These are phyloP conservation scores for Aspergillaceae sp. DNA, from an alignment of 2,329 filamentous ascomycete genomes.

Conservation along the genomic window DNA sequence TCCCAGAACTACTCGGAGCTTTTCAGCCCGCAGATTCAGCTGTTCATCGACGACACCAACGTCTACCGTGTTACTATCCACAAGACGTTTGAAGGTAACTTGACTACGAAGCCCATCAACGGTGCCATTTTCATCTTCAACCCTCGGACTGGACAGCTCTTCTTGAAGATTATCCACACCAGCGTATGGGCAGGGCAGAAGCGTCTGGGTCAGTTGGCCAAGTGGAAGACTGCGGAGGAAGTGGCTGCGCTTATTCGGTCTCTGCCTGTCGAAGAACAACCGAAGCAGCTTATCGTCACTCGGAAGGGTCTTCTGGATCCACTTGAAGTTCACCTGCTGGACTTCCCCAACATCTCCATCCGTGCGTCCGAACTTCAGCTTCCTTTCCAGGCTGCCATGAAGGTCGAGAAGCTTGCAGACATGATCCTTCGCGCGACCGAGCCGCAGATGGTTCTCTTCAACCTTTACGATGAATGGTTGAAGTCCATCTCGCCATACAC, in stretches of 20 bases:
- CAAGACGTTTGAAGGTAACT: conserved; percentile 97
- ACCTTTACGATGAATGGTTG: conserved; percentile 96
- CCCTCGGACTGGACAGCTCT: conserved; percentile 91
- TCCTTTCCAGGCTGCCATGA: conserved; percentile 99
- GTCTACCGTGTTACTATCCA: conserved; percentile 99
- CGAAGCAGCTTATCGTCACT: conserved; percentile 96
- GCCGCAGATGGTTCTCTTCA: conserved; percentile 99
- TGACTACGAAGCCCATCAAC: conserved; percentile 99
- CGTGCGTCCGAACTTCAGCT: conserved; percentile 92
- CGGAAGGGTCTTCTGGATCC: conserved; percentile 95
- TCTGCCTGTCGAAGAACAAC: conserved; percentile 92
- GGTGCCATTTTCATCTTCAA: conserved; percentile 99
- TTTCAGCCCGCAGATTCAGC: conserved; percentile 97
- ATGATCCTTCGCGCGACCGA: conserved; percentile 98
- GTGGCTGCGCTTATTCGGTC: conserved; percentile 94
- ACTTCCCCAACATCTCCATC: conserved; percentile 99
- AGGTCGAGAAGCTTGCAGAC: conserved; percentile 97
- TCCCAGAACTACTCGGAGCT: conserved; percentile 98
- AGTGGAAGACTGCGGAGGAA: conserved; percentile 99
- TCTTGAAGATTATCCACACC: conserved; percentile 98
- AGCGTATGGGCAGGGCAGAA: conserved; percentile 99
- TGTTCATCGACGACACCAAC: conserved; percentile 98
- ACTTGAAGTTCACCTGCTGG: conserved; percentile 89
- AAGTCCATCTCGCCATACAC: conserved; percentile 99
- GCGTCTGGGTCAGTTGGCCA: conserved; percentile 93